Conservation (phyloP, 495 filamentous ascomycete genomes). For the Penicillium daleae region DNA sequence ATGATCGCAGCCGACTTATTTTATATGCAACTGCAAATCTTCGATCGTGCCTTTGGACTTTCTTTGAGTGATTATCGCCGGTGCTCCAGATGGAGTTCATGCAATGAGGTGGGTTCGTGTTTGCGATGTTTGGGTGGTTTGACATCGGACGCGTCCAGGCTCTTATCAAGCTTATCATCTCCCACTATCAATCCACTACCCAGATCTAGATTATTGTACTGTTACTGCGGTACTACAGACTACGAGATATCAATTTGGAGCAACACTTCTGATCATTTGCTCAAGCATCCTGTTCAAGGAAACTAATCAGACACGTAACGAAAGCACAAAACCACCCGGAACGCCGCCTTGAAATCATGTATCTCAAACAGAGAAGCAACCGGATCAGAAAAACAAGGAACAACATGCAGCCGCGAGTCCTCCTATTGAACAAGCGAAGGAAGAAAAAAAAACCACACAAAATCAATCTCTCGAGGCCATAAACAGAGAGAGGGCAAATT, state of each 20-base stretch:
- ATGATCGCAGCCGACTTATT: not conserved
- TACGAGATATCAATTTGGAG: constrained; percentile 10
- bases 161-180: constrained; percentile 27
- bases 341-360: constrained; percentile 36
- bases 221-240: not conserved
- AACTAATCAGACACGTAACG: constrained; percentile 26
- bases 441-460: constrained; percentile 11
- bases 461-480: constrained; percentile 21
- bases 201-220: too few relatives aligned
- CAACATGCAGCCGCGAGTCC: constrained; percentile 30
- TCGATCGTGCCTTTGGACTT: constrained; percentile 6
- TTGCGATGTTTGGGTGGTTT: constrained; percentile 29
- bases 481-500: constrained; percentile 12
- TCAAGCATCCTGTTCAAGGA: constrained; percentile 22
- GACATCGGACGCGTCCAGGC: constrained; percentile 17
- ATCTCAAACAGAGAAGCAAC: constrained; percentile 31
- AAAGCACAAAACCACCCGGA: constrained; percentile 31
- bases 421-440: constrained; percentile 39
- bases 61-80: constrained; percentile 4
- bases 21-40: not conserved
- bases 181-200: not conserved
- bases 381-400: constrained; percentile 17
- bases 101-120: constrained; percentile 22
- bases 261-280: constrained; percentile 25
- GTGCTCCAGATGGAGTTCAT: constrained; percentile 5